Base-by-base conservation (phyloP, 2,329 filamentous ascomycete species). In the Periconia macrospinosa region DNA sequence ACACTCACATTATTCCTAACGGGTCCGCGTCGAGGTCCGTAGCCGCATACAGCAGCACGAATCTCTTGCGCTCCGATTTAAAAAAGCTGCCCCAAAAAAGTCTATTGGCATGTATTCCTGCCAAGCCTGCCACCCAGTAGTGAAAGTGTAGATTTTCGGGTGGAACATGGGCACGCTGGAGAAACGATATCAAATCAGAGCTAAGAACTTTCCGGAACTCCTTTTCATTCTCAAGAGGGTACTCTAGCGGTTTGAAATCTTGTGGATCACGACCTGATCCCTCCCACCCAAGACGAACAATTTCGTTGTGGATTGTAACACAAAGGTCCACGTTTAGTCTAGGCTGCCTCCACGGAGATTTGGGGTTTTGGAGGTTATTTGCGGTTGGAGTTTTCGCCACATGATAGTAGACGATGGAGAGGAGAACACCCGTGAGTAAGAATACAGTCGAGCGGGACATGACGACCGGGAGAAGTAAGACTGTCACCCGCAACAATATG, bases 291-390 rank as follows among this genome's bases (percentile, higher is more conserved):
- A 53, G 40, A 6, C 47, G 43, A 2, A 56, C 37, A 11, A 56
- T 53, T 33, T 53, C 47, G 23, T 53, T 56, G 47, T 56, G 50
- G 6, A 56, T 45, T 17, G 50, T 43, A 18, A 56, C 44, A 41
- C 54, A 56, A 1, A 47, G 42, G 30, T 52, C 19, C 6, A 56
- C 50, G 20, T 56, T 50, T 11, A 56, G 42, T 8, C 5, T 10
- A n/a, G 42, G 19, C n/a, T 41, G 43, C 19, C n/a, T 23, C 43
- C 43, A 45, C 8, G 23, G 23, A 8, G 23, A 27, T 27, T 20
- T 23, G 3, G 2, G 23, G 43, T 33, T 45, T 13, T n/a, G n/a
- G 13, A 17, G 23, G 20, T 45, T 10, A 17, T 33, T 30, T 10
- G 9, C 43, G 30, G 43, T 33, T n/a, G 43, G 43, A 7, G 23